Conservation (phyloP, 2,329 filamentous ascomycete species). For the Tolypocladium sp. region DNA sequence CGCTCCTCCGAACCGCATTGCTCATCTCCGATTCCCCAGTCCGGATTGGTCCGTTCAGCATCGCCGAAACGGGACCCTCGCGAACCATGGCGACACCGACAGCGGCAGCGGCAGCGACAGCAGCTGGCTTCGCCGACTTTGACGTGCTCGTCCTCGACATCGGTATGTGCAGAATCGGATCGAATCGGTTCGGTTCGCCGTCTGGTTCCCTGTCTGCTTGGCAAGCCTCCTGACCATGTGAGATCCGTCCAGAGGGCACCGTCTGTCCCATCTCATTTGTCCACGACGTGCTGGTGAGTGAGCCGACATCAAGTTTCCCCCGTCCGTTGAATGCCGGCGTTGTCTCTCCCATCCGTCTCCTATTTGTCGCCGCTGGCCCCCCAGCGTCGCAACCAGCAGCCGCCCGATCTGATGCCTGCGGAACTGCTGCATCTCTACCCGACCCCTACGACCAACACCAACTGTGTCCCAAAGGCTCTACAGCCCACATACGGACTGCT, state of each 20-base stretch:
- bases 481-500: not conserved
- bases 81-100: conserved; percentile 6
- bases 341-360: not conserved
- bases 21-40: not conserved
- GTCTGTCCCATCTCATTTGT: conserved; percentile 79
- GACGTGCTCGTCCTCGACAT: conserved; percentile 27
- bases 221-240: not conserved
- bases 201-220: not conserved
- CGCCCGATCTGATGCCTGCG: not conserved
- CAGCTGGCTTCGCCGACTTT: conserved; percentile 16
- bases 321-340: not conserved
- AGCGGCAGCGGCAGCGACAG: conserved; percentile 5
- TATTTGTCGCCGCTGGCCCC: not conserved
- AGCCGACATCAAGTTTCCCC: not conserved
- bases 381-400: not conserved
- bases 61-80: not conserved
- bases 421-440: conserved; percentile 7
- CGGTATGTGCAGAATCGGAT: conserved; percentile 15
- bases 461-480: not conserved
- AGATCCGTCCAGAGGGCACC: conserved; percentile 55
- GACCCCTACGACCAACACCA: not conserved
- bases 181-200: not conserved
- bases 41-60: not conserved
- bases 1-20: not conserved
- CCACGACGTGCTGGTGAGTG: conserved; percentile 70